These are phyloP conservation scores for Russula olivacea DNA, from an alignment of 768 basidiomycete species.

Conservation along the genomic window DNA sequence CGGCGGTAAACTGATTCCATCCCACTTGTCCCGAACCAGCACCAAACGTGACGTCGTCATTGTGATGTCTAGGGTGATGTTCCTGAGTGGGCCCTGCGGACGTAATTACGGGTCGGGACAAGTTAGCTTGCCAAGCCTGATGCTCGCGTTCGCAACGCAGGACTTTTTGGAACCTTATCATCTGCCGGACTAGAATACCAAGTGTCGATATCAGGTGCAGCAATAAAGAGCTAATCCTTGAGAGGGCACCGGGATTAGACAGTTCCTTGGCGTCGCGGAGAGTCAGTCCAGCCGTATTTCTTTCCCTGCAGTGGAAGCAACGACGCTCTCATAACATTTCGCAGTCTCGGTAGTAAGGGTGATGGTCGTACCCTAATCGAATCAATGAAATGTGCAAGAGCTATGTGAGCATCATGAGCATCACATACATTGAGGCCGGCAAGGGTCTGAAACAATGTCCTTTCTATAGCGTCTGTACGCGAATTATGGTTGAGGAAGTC, in stretches of 20 bases:
- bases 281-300: constrained; percentile 64
- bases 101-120: constrained; percentile 31
- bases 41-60: constrained; percentile 71
- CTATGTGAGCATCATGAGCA: constrained; percentile 14
- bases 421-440: constrained; percentile 64
- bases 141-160: constrained; percentile 64
- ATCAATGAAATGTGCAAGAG: constrained; percentile 14
- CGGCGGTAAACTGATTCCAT: constrained; percentile 96
- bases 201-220: constrained; percentile 63
- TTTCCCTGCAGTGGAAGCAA: constrained; percentile 57
- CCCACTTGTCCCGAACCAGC: constrained; percentile 38
- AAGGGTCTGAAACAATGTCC: constrained; percentile 58
- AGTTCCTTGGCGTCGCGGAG: constrained; percentile 77
- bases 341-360: constrained; percentile 67
- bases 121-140: constrained; percentile 65
- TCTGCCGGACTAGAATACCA: constrained; percentile 74
- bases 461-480: constrained; percentile 45
- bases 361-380: constrained; percentile 64
- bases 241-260: constrained; percentile 59
- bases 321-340: constrained; percentile 68
- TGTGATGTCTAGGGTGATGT: too few relatives aligned
- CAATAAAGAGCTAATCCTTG: constrained; percentile 64
- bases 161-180: constrained; percentile 50
- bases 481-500: constrained; percentile 23
- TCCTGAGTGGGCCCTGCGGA: constrained; percentile 29